Base-by-base conservation (phyloP, 345 rosid genomes). In the Brassica incana region DNA sequence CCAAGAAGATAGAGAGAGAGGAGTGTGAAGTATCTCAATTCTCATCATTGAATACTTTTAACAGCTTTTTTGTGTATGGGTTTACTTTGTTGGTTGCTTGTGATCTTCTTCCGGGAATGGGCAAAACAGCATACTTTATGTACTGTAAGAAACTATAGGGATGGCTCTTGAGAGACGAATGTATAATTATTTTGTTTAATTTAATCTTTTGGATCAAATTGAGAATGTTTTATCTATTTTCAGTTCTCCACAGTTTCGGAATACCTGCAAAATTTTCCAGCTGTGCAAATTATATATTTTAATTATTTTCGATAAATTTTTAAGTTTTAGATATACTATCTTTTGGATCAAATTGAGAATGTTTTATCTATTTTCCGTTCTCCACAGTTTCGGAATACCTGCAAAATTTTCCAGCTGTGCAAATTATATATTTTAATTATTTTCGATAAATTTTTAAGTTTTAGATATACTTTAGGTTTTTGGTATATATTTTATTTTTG, bases 161-260 rank as follows among this genome's bases (percentile, higher is more conserved):
- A 72, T 78, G 67, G 72, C 58, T 72, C 50, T 56, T 78, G 72
- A 65, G 50, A 58, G 67, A 78, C 73, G 27, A 65, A 48, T 78
- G 77, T 78, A 78, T 78, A 78, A 58, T 72, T 72, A 58, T 72
- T 72, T 69, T n/a, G 58, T 72, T 72, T 25, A 56, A 12, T 58
- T 20, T 14, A 66, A 67, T 64, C n/a, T 36, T 18, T 72, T 7
- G 36, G 67, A 58, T 65, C 27, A 54, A 65, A 18, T 5, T 78
- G 16, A 43, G n/a, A 67, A 18, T 60, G 38, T 56, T 25, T 27
- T 3, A 65, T 35, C 9, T 32, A 10, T 9, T 75, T 75, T 45
- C 27, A 14, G 23, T 33, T 40, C 8, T 36, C 48, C 6, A 18
- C 69, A 16, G 14, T 8, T 33, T 15, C 14, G 4, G 30, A 36